These are phyloP conservation scores for Chlamydomonas sp. DNA, from an alignment of 139 green algal genomes.

Conservation along the genomic window DNA sequence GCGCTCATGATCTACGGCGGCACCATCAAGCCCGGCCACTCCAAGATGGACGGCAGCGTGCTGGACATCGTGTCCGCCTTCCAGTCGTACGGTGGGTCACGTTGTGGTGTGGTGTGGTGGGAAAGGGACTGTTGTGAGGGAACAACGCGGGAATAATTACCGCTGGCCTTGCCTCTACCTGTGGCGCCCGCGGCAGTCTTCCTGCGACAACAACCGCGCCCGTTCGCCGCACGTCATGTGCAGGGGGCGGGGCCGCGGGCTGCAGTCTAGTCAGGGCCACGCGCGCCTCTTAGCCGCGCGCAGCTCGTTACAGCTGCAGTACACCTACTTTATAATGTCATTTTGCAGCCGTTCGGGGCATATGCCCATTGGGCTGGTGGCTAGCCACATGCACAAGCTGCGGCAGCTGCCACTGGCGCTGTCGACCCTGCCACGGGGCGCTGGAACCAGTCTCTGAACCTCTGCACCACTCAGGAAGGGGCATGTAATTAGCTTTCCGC, in stretches of 20 bases:
- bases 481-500: neutral
- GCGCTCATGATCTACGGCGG: slow-evolving; percentile 98
- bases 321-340: neutral
- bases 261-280: slow-evolving; percentile 7
- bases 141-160: slow-evolving; percentile 49
- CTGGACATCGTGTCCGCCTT: slow-evolving; percentile 98
- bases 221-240: too few species aligned
- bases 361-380: too few species aligned
- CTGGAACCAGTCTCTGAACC: too few species aligned
- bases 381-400: too few species aligned
- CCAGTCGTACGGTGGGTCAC: slow-evolving; percentile 88
- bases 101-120: neutral
- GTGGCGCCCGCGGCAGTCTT: slow-evolving; percentile 48
- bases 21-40: slow-evolving; percentile 93
- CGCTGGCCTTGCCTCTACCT: slow-evolving; percentile 1
- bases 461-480: neutral
- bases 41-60: slow-evolving; percentile 52
- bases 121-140: neutral
- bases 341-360: too few species aligned
- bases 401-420: too few species aligned
- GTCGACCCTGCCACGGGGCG: too few species aligned
- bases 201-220: slow-evolving; percentile 23
- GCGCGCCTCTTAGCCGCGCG: neutral
- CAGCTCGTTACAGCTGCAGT: slow-evolving; percentile 11
- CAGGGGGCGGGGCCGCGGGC: too few species aligned